Conservation (phyloP, 2,329 filamentous ascomycete species). For the Xylariaceae sp. region DNA sequence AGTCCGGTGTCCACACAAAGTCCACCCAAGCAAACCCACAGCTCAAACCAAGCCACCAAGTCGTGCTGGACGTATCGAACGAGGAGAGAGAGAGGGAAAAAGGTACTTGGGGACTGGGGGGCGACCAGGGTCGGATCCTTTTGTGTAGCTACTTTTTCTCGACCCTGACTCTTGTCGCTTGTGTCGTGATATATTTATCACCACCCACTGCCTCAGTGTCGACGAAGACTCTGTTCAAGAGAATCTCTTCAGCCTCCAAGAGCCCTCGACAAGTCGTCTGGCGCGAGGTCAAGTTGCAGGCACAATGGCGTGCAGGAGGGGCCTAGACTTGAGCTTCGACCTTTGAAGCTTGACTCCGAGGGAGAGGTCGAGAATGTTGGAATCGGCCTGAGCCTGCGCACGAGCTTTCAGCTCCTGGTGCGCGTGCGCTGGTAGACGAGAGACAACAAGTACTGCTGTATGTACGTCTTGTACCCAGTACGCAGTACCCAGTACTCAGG, state of each 20-base stretch:
- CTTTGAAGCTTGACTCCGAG: no score
- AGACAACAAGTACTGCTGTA: no score
- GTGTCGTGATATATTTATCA: conserved; percentile 2
- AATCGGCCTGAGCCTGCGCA: background rate
- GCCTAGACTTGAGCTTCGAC: no score
- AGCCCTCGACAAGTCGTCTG: no score
- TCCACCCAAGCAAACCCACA: conserved; percentile 20
- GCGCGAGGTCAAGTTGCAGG: no score
- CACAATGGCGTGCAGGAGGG: no score
- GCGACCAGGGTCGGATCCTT: conserved; percentile 20
- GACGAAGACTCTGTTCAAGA: no score
- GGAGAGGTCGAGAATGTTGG: background rate
- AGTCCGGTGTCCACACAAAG: conserved; percentile 22
- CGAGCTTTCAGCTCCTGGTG: background rate
- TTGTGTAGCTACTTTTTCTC: conserved; percentile 12
- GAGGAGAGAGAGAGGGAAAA: conserved; percentile 23
- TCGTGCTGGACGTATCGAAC: conserved; percentile 24
- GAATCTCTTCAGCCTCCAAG: no score
- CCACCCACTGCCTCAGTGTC: conserved; percentile 8
- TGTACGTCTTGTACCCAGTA: no score
- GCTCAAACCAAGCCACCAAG: conserved; percentile 26
- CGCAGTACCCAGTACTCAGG: no score
- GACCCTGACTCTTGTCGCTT: conserved; percentile 12
- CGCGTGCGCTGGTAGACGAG: no score
- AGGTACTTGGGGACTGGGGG: conserved; percentile 22